phyloP scores from a whole-genome alignment of 805 yeast genomes.

The Pichia membranifaciens region DNA sequence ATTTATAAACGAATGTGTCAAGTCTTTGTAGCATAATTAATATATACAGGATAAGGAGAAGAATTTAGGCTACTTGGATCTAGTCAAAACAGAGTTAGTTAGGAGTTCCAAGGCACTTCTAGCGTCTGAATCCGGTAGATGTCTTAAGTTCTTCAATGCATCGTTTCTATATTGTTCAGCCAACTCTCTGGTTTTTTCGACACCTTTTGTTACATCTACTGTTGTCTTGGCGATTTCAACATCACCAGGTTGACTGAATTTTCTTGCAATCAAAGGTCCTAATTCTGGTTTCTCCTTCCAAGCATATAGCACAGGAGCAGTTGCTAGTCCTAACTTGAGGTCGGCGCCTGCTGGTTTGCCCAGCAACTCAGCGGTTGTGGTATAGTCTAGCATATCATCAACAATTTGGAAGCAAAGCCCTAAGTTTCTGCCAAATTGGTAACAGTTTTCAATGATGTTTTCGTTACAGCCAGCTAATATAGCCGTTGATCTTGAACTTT shows the following conservation, averaged over 20 bases:
- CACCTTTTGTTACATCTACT: constrained; percentile 67
- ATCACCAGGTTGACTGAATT: constrained; percentile 77
- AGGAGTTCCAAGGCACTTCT: constrained; percentile 80
- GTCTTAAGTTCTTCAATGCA: constrained; percentile 67
- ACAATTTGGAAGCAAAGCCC: constrained; percentile 95
- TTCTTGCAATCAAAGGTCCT: constrained; percentile 77
- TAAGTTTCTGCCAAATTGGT: constrained; percentile 85
- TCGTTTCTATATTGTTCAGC: constrained; percentile 73
- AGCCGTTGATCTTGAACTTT: constrained; percentile 89
- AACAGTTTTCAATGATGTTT: constrained; percentile 73
- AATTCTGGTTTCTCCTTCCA: constrained; percentile 85
- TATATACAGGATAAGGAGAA: constrained; percentile 5
- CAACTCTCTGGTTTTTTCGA: constrained; percentile 64
- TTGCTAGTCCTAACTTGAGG: constrained; percentile 86
- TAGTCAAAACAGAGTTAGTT: constrained; percentile 75
- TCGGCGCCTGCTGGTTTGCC: constrained; percentile 98
- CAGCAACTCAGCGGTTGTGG: constrained; percentile 73
- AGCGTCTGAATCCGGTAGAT: constrained; percentile 83
- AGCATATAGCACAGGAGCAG: constrained; percentile 93
- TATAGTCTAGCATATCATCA: constrained; percentile 93
- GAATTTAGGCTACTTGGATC: constrained; percentile 49
- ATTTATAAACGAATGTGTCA: too few species aligned
- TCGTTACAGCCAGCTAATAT: constrained; percentile 81
- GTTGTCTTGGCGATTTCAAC: constrained; percentile 73
- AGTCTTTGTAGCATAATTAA: too few species aligned